Base-by-base conservation (phyloP, 2,329 filamentous ascomycete genomes). In the Ophiostoma triangulosporum region DNA sequence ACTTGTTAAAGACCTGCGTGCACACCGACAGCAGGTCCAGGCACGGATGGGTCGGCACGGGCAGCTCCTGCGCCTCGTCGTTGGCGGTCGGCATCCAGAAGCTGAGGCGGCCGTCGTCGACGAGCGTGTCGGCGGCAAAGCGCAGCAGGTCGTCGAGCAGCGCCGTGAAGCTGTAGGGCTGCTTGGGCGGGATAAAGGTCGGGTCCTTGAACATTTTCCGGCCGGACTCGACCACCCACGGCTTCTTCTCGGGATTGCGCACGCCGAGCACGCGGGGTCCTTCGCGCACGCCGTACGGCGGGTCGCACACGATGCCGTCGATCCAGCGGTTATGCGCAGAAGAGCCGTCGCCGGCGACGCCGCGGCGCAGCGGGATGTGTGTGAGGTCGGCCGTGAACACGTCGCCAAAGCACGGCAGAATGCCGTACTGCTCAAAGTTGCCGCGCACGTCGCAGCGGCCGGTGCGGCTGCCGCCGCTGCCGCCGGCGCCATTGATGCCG, bases 41-140 rank as follows among this genome's bases (percentile, higher is more conserved):
- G 54, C 78, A 80, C 0, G 86, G 84, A 64, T 97, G 88, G 20
- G 74, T 76, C 0, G 91, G 91, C 14, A 91, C 76, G 0, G 80
- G 73, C 22, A 95, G 80, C 63, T 91, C 86, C 55, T 84, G 78
- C 48, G 88, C 77, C 60, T 88, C 78, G 56, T 86, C 83, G 63
- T 88, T 89, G 27, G 88, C 84, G 0, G 89, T 95, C 0, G 93
- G 93, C 87, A 97, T 95, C 93, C 93, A 98, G 73, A 98, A 94
- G 7, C 86, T 87, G 9, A 98, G 66, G 27, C 93, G 76, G 0
- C 88, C 93, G 57, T 80, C 70, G 51, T 88, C 82, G 7, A 95
- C 86, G 1, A 98, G 73, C 1, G 83, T 87, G 12, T 78, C 73
- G 1, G 82, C 77, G 5, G 88, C 83, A 63, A 98, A 97, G 20